Percentiles rank a stretch among this genome's conserved stretches.
These are phyloP conservation scores for Herpetomonas samuelpessoai DNA, from an alignment of 208 protist genomes.

Conservation along the genomic window DNA sequence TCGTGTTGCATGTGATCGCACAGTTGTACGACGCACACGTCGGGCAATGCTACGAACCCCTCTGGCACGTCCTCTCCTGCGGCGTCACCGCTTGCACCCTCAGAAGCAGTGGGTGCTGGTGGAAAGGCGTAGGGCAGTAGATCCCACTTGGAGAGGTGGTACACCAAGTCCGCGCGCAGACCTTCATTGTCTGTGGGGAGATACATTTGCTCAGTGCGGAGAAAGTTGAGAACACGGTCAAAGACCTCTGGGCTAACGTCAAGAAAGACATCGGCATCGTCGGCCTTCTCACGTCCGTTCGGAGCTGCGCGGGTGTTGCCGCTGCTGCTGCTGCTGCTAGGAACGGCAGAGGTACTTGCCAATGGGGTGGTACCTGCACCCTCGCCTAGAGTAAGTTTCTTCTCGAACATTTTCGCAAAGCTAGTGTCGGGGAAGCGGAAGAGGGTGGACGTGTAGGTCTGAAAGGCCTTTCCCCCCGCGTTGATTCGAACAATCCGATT, in stretches of 20 bases:
- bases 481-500: slow-evolving; percentile 53
- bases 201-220: slow-evolving; percentile 54
- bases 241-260: slow-evolving; percentile 82
- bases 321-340: neutral
- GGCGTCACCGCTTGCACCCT: slow-evolving; percentile 9
- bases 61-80: slow-evolving; percentile 3
- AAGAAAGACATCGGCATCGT: slow-evolving; percentile 53
- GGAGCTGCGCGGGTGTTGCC: neutral
- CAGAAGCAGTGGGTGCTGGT: slow-evolving; percentile 4
- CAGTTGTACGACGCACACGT: slow-evolving; percentile 85
- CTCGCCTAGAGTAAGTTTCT: neutral
- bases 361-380: slow-evolving; percentile 1
- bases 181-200: slow-evolving; percentile 64
- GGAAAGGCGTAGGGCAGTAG: slow-evolving; percentile 74
- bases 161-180: slow-evolving; percentile 65
- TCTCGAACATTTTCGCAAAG: slow-evolving; percentile 61
- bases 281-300: neutral
- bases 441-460: slow-evolving; percentile 67
- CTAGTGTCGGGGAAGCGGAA: slow-evolving; percentile 56
- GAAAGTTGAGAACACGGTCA: slow-evolving; percentile 65
- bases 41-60: slow-evolving; percentile 42
- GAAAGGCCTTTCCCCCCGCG: slow-evolving; percentile 63
- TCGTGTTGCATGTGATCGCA: slow-evolving; percentile 87
- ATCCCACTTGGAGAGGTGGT: slow-evolving; percentile 61
- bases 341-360: slow-evolving; percentile 1